Evolutionary conservation across 1,139 yeast genomes (phyloP).

Genomic region (Yamadazyma diddensiae): DNA sequence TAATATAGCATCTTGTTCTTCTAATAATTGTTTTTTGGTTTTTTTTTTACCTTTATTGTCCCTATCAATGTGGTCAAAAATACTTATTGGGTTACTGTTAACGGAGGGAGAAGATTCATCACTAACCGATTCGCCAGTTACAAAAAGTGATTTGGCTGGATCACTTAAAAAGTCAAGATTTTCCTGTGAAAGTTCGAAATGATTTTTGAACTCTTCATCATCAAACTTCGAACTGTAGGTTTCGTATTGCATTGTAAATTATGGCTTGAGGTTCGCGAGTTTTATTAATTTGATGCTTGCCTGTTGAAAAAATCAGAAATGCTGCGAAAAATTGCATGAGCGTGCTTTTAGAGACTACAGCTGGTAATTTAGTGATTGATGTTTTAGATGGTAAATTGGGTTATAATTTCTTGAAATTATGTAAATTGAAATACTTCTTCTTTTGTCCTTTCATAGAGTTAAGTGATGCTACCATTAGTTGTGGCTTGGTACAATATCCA

Average conservation of each 20-base stretch:
- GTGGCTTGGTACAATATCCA: slow-evolving; percentile 52
- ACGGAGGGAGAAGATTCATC: slow-evolving; percentile 18
- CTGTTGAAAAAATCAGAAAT: neutral
- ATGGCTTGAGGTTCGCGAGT: neutral
- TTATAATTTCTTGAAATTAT: slow-evolving; percentile 52
- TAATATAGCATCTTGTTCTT: slow-evolving; percentile 38
- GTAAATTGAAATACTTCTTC: slow-evolving; percentile 52
- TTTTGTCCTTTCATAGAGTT: slow-evolving; percentile 47
- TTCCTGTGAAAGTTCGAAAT: slow-evolving; percentile 11
- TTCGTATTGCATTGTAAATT: neutral
- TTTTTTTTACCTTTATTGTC: slow-evolving; percentile 5
- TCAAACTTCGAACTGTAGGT: neutral
- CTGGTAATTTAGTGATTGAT: slow-evolving; percentile 56
- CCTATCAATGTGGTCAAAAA: neutral
- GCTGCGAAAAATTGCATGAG: slow-evolving; percentile 38
- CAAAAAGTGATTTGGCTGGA: slow-evolving; percentile 3
- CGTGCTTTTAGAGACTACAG: slow-evolving; percentile 55
- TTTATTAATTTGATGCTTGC: neutral
- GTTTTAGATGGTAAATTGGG: slow-evolving; percentile 25
- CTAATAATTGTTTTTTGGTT: slow-evolving; percentile 27
- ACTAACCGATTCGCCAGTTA: slow-evolving; percentile 13
- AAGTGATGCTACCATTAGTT: slow-evolving; percentile 34
- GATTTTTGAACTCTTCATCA: neutral
- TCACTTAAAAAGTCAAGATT: slow-evolving; percentile 13
- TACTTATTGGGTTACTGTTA: slow-evolving; percentile 5